Base-by-base conservation (phyloP, 139 green algal species). In the Coccomyxa sp. region DNA sequence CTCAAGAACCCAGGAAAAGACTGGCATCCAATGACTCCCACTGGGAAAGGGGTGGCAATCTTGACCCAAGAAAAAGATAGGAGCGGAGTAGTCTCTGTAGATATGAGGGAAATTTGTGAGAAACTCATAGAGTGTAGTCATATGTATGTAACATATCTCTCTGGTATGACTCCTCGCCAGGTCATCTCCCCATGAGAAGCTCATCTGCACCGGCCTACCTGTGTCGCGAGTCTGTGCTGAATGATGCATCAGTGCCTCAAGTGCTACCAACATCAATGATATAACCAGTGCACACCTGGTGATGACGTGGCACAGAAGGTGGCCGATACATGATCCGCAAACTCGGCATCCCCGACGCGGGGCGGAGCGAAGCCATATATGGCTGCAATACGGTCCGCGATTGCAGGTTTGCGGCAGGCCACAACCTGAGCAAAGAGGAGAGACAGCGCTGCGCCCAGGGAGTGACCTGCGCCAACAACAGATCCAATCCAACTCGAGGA, bases 381-480 rank as follows among this genome's bases (percentile, higher is more conserved):
- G 17, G 76, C 85, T 10, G 51, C 79, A 3, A 88, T 32, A 10
- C 85, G 77, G 7, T 76, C n/a, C 11, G 77, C 67, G 57, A 88
- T 57, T n/a, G 83, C 57, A 21, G 67, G 30, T 25, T 88, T 76
- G n/a, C 66, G n/a, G 45, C 45, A 59, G 4, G 59, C 59, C 60
- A 83, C 57, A 14, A 68, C 85, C 30, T 57, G 38, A n/a, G 85
- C 85, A 83, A 85, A 88, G 7, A 88, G 27, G 11, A 75, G 38
- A 21, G 81, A 81, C n/a, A 88, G 23, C 13, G 81, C 85, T 27
- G 75, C 85, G 17, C 85, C 85, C 71, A 88, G 77, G 4, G 76
- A 83, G 57, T 88, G 85, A 21, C 85, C 85, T 83, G 81, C 31
- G 67, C 23, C 13, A 21, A 81, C 63, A 11, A 71, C 18, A 71